Base-by-base conservation (phyloP, 2,329 filamentous ascomycete species). In the Apiospora aurea region DNA sequence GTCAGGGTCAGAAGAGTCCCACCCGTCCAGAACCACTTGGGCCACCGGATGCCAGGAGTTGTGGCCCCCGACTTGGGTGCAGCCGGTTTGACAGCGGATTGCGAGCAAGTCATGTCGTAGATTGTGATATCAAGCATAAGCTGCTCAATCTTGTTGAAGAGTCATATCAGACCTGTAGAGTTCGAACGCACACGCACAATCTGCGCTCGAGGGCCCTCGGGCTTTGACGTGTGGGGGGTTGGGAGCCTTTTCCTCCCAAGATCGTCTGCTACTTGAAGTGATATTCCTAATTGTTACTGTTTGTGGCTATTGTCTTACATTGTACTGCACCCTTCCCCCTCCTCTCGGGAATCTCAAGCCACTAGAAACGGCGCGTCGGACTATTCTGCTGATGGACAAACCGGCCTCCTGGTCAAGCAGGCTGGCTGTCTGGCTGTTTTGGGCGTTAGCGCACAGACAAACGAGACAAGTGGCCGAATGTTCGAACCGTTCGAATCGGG, bases 321-420 rank as follows among this genome's bases (percentile, higher is more conserved):
- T 34, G 51, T 34, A 18, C 51, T 38, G 34, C 6, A 8, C 34
- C 34, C 4, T 16, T 53, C 16, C 11, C 11, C 51, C 51, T 57
- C 21, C 24, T 16, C 51, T 38, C 53, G 53, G 53, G 53, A 61
- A 61, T 61, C 53, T 38, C 53, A 61, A 61, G 53, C 53, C 53
- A 61, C 53, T 21, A 61, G 53, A 61, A 61, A 61, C 53, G 53
- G 53, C 53, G 53, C 53, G 53, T 61, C 53, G 16, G 53, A 61
- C 53, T 61, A 61, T 61, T 16, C 53, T 21, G 16, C 26, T 34
- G 3, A 11, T 21, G 53, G 16, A 29, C 34, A 34, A 38, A 61
- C 18, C 53, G 53, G 53, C 29, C 29, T 61, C 53, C 29, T 61
- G 8, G 53, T 5, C 53, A 34, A 61, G 53, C 13, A 57, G 26